Conservation (phyloP, 495 filamentous ascomycete species). For the Penicillium cataractarum region DNA sequence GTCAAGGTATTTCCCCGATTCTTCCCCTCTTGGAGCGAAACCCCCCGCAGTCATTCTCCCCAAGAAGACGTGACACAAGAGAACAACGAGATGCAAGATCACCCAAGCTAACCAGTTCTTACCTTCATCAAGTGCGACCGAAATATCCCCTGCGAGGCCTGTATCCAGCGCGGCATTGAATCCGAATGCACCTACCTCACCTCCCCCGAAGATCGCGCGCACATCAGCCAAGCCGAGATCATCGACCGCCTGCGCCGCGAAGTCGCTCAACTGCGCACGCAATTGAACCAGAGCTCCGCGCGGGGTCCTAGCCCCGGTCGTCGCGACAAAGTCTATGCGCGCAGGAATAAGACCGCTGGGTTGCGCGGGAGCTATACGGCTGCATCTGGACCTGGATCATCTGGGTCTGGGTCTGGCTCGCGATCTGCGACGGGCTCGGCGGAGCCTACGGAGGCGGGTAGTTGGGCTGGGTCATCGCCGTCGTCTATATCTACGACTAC, state of each 20-base stretch:
- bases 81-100: neutral
- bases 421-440: conserved; percentile 8
- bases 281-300: conserved; percentile 18
- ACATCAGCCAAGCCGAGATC: conserved; percentile 39
- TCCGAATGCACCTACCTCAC: conserved; percentile 40
- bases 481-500: conserved; percentile 22
- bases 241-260: conserved; percentile 37
- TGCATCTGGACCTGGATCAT: neutral
- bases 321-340: neutral
- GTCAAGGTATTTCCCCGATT: conserved; percentile 33
- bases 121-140: conserved; percentile 36
- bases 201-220: conserved; percentile 37
- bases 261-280: conserved; percentile 30
- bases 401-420: conserved; percentile 3
- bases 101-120: neutral
- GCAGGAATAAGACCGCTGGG: neutral
- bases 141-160: conserved; percentile 36
- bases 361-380: neutral
- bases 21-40: neutral
- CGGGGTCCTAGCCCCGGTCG: conserved; percentile 9
- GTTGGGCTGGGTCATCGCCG: conserved; percentile 30
- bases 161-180: conserved; percentile 35
- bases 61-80: neutral
- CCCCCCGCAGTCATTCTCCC: neutral
- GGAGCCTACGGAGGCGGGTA: conserved; percentile 13